Evolutionary conservation across 1,284 basidiomycete species (phyloP).

Genomic region (Malassezia psittaci): DNA sequence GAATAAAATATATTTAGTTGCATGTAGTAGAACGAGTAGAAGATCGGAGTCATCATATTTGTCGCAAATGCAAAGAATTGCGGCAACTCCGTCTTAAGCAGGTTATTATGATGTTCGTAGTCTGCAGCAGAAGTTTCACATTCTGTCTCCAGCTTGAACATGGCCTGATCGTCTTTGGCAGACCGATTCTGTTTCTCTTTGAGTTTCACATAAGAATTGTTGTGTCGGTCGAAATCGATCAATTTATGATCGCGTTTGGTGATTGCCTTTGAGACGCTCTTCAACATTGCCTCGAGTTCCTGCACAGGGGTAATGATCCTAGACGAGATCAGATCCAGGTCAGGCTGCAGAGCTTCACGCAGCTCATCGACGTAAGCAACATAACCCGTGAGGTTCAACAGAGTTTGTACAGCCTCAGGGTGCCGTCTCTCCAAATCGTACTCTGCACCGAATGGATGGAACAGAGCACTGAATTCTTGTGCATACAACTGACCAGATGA

Average conservation of each 20-base stretch:
- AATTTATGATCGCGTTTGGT: constrained; percentile 96
- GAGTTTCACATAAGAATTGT: constrained; percentile 87
- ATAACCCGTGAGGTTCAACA: constrained; percentile 66
- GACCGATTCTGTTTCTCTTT: constrained; percentile 72
- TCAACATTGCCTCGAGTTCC: constrained; percentile 76
- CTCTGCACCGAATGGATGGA: constrained; percentile 54
- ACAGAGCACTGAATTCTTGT: constrained; percentile 62
- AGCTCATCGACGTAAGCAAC: constrained; percentile 72
- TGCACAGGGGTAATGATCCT: constrained; percentile 75
- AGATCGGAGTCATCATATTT: constrained; percentile 86
- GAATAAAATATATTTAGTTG: constrained; percentile 92
- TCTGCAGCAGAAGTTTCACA: constrained; percentile 88
- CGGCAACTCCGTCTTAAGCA: constrained; percentile 84
- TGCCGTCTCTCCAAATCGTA: constrained; percentile 68
- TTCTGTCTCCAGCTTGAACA: constrained; percentile 81
- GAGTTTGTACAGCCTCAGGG: constrained; percentile 66
- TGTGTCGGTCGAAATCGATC: constrained; percentile 87
- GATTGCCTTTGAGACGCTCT: constrained; percentile 82
- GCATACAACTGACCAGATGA: constrained; percentile 67
- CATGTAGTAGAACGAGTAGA: constrained; percentile 99
- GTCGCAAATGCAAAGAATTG: constrained; percentile 77
- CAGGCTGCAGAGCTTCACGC: constrained; percentile 65
- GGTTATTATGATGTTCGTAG: constrained; percentile 88
- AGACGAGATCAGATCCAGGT: constrained; percentile 87
- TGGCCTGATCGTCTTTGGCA: constrained; percentile 47